Base-by-base conservation (phyloP, 2,329 filamentous ascomycete genomes). In the Ophiocordyceps australis region DNA sequence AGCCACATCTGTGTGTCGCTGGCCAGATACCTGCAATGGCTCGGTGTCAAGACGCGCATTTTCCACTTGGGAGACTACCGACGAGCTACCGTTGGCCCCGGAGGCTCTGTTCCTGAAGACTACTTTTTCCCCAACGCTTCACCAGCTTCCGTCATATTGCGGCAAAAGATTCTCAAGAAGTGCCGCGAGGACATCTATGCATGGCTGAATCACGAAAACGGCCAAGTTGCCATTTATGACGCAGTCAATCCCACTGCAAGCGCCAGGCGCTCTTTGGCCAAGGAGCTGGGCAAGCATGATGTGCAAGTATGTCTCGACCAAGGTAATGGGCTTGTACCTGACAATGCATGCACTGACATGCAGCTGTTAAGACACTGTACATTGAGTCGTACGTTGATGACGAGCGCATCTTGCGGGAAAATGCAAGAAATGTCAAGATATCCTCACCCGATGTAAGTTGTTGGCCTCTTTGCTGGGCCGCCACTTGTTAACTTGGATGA, bases 51-150 rank as follows among this genome's bases (percentile, higher is more conserved):
- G 58, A 95, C 89, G 18, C 77, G 86, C 38, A 91, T 95, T 39
- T 98, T 98, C 48, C 89, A 98, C 47, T 62, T 98, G 11, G 89
- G 91, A 30, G 89, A 98, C 52, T 98, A 98, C 49, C 77, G 89
- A 37, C 72, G 89, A 46, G 85, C 83, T 17, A 92, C 86, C 11
- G 72, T 95, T 35, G 83, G 82, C 12, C 70, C 74, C 22, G 81
- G 74, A 10, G 75, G 76, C 29, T 72, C 85, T 30, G 78, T 98
- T 11, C 91, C 89, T 2, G 81, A 93, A 35, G 89, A 98, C 47
- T 98, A 98, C 51, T 98, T 98, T 57, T 93, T 86, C 47, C 77
- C 92, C 15, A 85, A 95, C 45, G 86, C 91, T 16, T 89, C 83
- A 15, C 81, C 86, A 4, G 70, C 79, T 9, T 92, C 89, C 2